A percentile compares a stretch with the other conserved stretches of the same genome.
phyloP scores from a whole-genome alignment of 1,139 yeast species.

The Pichia sp. region DNA sequence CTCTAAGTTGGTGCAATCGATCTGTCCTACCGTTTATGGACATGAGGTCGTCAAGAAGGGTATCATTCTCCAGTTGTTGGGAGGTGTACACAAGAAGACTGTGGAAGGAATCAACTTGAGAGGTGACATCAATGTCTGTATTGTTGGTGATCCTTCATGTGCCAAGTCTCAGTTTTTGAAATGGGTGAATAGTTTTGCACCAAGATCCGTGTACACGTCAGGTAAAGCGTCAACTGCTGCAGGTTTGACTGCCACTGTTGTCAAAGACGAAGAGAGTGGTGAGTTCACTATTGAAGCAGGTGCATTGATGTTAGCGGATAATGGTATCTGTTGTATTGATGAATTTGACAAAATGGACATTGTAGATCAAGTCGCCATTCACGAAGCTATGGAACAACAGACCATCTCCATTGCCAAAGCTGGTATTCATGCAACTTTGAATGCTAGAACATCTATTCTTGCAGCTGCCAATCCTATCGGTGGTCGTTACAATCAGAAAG shows the following conservation, averaged over 20 bases:
- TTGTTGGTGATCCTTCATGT: constrained; percentile 98
- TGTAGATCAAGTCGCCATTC: constrained; percentile 95
- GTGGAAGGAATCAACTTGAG: constrained; percentile 92
- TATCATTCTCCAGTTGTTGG: constrained; percentile 76
- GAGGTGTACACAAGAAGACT: constrained; percentile 95
- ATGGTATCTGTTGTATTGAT: constrained; percentile 97
- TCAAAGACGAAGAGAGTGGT: constrained; percentile 95
- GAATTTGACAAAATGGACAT: constrained; percentile 98
- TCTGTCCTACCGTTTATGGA: constrained; percentile 97
- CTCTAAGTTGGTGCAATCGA: constrained; percentile 77
- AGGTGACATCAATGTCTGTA: constrained; percentile 95
- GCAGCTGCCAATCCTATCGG: constrained; percentile 98
- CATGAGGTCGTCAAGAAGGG: constrained; percentile 96
- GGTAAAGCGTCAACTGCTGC: constrained; percentile 99
- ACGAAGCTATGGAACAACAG: constrained; percentile 99
- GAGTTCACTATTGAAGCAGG: constrained; percentile 98
- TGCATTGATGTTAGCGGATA: constrained; percentile 97
- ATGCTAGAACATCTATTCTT: constrained; percentile 90
- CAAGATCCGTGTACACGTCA: constrained; percentile 93
- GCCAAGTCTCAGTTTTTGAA: constrained; percentile 95
- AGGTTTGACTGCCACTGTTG: constrained; percentile 97
- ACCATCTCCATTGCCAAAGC: constrained; percentile 98
- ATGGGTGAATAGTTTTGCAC: constrained; percentile 87
- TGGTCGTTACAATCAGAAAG: constrained; percentile 87
- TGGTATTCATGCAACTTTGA: constrained; percentile 94